Evolutionary conservation across 2,329 filamentous ascomycete genomes (phyloP), one percentile per base, ranked within the genome.

Genomic region (Apiospora marii): DNA sequence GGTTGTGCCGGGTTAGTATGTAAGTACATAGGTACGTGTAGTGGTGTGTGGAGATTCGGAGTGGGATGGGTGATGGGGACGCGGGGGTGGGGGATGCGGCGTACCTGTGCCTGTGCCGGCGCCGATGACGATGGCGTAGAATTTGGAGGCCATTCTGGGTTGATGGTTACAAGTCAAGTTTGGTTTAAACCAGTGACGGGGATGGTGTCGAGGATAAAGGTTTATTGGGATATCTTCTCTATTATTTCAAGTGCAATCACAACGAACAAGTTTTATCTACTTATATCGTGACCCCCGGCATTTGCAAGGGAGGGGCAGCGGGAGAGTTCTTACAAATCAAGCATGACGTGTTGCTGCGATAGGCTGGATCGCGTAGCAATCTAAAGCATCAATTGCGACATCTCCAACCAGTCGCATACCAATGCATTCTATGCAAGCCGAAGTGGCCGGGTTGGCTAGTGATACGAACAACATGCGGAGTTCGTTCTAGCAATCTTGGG

Each of bases 321-420:
- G 34, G 67, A 69, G 44, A 49, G 48, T 37, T 49, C 67, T 69
- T 49, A 69, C 73, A 81, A 84, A 72, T 85, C 85, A 1, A 81
- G 87, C 0, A 85, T 84, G 0, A 41, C 58, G 58, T 64, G 27
- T 10, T 41, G 58, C 58, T 41, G 10, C 58, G 34, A 13, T 13
- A 37, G 30, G 16, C 53, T n/a, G 12, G 19, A 37, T 16, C 27
- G 53, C 30, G 19, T 61, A 19, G 30, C n/a, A 61, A 37, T 37
- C 53, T 22, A 61, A 12, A 8, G 7, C 0, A n/a, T 37, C 51
- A 34, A 58, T 58, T 34, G 14, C 27, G 51, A 58, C 51, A 27
- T 58, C 13, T 22, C 51, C 51, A 19, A 19, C 27, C 27, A 58
- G 51, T 19, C 27, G 27, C 27, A 34, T 58, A 16, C 14, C 51